Evolutionary conservation across 371 early-diverging fungal genomes (phyloP).

Genomic region (Smittium culicis): DNA sequence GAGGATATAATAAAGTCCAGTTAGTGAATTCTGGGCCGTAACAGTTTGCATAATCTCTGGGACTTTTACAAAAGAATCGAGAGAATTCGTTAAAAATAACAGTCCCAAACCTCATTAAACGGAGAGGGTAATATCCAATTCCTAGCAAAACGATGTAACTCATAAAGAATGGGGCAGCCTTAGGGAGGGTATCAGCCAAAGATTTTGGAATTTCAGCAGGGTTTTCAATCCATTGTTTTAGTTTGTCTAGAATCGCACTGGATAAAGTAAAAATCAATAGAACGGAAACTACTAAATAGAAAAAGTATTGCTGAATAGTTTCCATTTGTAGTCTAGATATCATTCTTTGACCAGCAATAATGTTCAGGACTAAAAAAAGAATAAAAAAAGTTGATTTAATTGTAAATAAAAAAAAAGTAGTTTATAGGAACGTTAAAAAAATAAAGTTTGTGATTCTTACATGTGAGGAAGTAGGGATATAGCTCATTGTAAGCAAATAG

Average conservation of each 20-base stretch:
- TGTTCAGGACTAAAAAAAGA: conserved; percentile 38
- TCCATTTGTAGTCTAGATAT: conserved; percentile 29
- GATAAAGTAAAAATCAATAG: conserved; percentile 71
- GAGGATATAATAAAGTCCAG: conserved; percentile 48
- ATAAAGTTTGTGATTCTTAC: conserved; percentile 45
- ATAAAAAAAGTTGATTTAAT: background rate
- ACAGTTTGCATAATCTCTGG: conserved; percentile 42
- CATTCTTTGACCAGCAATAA: conserved; percentile 33
- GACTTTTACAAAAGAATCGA: conserved; percentile 44
- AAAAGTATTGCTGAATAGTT: conserved; percentile 60
- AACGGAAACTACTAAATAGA: conserved; percentile 76
- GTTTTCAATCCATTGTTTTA: conserved; percentile 52
- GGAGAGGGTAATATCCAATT: conserved; percentile 46
- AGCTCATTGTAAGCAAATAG: conserved; percentile 31
- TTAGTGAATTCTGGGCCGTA: conserved; percentile 45
- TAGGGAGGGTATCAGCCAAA: conserved; percentile 45
- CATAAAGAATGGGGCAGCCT: conserved; percentile 64
- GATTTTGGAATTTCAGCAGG: conserved; percentile 53
- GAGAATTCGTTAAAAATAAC: conserved; percentile 32
- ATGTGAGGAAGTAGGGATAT: conserved; percentile 41
- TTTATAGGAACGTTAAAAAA: background rate
- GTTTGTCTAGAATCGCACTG: conserved; percentile 53
- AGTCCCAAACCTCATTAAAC: conserved; percentile 49
- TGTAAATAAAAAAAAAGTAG: background rate
- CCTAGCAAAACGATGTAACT: conserved; percentile 56